Evolutionary conservation across 2,329 filamentous ascomycete species (phyloP).

Genomic region (Zymoseptoria brevis): DNA sequence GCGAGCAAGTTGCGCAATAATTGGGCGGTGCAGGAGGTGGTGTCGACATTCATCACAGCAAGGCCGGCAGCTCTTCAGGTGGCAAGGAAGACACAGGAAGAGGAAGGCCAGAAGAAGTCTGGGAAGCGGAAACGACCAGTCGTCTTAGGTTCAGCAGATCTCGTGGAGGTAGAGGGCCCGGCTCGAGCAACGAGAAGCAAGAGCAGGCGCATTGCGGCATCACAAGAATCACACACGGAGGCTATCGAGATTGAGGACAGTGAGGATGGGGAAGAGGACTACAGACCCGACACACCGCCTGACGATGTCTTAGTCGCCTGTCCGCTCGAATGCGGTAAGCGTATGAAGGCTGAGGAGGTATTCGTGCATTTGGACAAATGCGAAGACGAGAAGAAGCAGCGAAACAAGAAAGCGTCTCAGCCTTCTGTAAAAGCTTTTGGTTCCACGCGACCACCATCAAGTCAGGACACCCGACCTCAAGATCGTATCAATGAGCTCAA

Average conservation of each 20-base stretch:
- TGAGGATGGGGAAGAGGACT: constrained; percentile 33
- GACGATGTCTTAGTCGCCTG: constrained; percentile 75
- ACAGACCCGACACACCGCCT: constrained; percentile 24
- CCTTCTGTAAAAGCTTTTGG: constrained; percentile 13
- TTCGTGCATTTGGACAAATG: constrained; percentile 73
- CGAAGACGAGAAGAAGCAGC: constrained; percentile 34
- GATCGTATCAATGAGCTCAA: constrained; percentile 72
- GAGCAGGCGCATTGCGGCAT: constrained; percentile 27
- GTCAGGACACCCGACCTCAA: constrained; percentile 31
- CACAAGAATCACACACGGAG: constrained; percentile 23
- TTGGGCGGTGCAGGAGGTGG: constrained; percentile 74
- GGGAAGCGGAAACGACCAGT: constrained; percentile 47
- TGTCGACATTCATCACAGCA: constrained; percentile 65
- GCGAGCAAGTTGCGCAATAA: constrained; percentile 79
- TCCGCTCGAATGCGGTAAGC: constrained; percentile 64
- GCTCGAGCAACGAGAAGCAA: constrained; percentile 33
- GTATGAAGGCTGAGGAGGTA: constrained; percentile 73
- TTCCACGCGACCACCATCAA: constrained; percentile 9
- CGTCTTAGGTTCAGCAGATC: constrained; percentile 26
- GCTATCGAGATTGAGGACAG: constrained; percentile 31
- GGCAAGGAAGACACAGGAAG: constrained; percentile 39
- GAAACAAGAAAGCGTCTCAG: constrained; percentile 12
- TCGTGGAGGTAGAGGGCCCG: constrained; percentile 16
- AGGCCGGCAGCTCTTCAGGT: constrained; percentile 56
- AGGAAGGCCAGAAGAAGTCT: constrained; percentile 14